Percentiles rank a stretch among this genome's conserved stretches.
phyloP scores from a whole-genome alignment of 2,329 filamentous ascomycete genomes.

The Didymellaceae sp. region DNA sequence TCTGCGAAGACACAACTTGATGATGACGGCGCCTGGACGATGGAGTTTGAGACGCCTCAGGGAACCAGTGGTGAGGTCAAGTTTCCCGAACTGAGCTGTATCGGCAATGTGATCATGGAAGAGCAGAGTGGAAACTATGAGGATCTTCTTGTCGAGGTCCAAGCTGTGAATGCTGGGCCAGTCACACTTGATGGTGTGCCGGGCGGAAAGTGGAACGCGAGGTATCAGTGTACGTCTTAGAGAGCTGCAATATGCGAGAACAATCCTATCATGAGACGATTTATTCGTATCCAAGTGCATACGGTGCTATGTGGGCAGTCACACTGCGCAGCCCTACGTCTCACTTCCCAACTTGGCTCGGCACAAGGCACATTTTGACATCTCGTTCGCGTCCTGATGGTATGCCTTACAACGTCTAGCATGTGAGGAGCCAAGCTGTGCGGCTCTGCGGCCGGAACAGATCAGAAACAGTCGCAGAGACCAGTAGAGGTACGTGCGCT shows the following conservation, averaged over 20 bases:
- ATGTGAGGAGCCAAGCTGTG: constrained; percentile 8
- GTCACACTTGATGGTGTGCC: constrained; percentile 22
- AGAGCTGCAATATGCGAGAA: background rate
- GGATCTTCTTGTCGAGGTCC: constrained; percentile 25
- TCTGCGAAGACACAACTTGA: constrained; percentile 35
- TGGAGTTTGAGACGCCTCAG: constrained; percentile 40
- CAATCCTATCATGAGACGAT: background rate
- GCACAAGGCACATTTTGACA: no score
- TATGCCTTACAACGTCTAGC: no score
- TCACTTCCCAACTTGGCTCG: no score
- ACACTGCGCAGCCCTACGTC: no score
- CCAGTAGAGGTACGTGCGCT: background rate
- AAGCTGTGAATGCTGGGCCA: constrained; percentile 17
- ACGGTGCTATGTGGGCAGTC: no score
- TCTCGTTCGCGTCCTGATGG: no score
- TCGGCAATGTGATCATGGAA: constrained; percentile 28
- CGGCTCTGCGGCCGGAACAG: constrained; percentile 14
- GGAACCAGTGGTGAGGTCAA: constrained; percentile 41
- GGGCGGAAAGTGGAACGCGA: constrained; percentile 34
- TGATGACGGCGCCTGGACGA: constrained; percentile 22
- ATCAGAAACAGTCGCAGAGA: constrained; percentile 6
- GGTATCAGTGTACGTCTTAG: constrained; percentile 1
- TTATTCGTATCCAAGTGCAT: background rate
- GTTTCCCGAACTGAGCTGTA: constrained; percentile 29
- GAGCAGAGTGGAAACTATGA: constrained; percentile 23